These are phyloP conservation scores for Lanzia echinophila DNA, from an alignment of 2,329 filamentous ascomycete species.

Conservation along the genomic window DNA sequence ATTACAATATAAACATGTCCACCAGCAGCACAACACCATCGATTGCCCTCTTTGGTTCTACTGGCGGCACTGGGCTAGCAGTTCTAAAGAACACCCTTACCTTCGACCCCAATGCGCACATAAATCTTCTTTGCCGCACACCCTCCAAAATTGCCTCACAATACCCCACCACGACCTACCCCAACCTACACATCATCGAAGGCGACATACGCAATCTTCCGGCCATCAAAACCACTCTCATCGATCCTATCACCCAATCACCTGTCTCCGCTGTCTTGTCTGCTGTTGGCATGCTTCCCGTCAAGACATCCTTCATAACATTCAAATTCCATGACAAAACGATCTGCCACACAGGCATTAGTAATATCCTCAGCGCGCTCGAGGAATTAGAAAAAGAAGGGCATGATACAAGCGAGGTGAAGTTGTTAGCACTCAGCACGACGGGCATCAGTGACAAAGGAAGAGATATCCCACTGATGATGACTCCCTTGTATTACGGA, in stretches of 20 bases:
- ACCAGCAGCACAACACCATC: neutral
- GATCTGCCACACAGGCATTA: no score
- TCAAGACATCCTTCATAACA: no score
- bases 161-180: neutral
- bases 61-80: neutral
- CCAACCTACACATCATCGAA: neutral
- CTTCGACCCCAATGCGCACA: neutral
- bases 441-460: neutral
- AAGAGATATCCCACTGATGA: neutral
- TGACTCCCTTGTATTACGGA: neutral
- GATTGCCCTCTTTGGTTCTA: constrained; percentile 3
- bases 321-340: no score
- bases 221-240: neutral
- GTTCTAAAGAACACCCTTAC: constrained; percentile 1
- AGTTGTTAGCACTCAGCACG: neutral
- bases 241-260: neutral
- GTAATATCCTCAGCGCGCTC: no score
- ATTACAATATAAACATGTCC: neutral
- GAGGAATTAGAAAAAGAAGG: neutral
- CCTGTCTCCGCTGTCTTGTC: neutral
- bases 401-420: neutral
- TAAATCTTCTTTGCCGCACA: neutral
- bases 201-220: neutral
- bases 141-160: neutral
- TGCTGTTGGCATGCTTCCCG: neutral